phyloP scores from a whole-genome alignment of 2,329 filamentous ascomycete genomes.

The Clarireedia sp. region DNA sequence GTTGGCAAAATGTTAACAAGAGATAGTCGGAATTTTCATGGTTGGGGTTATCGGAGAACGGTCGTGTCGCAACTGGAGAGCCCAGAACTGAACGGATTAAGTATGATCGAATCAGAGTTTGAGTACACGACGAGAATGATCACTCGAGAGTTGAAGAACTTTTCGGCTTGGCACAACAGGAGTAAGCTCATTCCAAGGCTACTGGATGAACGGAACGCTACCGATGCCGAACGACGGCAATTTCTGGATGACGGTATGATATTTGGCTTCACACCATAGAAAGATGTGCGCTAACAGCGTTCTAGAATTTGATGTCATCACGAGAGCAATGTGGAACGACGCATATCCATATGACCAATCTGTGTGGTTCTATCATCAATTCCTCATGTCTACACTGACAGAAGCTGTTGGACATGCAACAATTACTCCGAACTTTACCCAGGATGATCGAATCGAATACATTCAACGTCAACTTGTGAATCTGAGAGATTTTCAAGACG shows the following conservation, averaged over 20 bases:
- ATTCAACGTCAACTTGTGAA: slow-evolving; percentile 64
- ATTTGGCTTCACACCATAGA: background rate
- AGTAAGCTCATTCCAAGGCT: slow-evolving; percentile 74
- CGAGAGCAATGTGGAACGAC: slow-evolving; percentile 57
- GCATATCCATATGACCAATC: slow-evolving; percentile 92
- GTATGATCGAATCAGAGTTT: slow-evolving; percentile 74
- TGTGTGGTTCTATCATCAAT: slow-evolving; percentile 95
- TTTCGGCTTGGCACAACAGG: slow-evolving; percentile 92
- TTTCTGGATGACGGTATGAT: slow-evolving; percentile 63
- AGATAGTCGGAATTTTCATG: slow-evolving; percentile 90
- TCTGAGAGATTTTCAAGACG: slow-evolving; percentile 57
- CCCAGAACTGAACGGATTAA: slow-evolving; percentile 40
- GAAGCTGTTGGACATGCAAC: slow-evolving; percentile 41
- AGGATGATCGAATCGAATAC: slow-evolving; percentile 55
- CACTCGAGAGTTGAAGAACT: slow-evolving; percentile 77
- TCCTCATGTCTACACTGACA: slow-evolving; percentile 63
- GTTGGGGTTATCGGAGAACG: slow-evolving; percentile 82
- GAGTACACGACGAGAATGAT: slow-evolving; percentile 90
- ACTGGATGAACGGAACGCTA: slow-evolving; percentile 61
- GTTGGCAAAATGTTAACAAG: slow-evolving; percentile 80
- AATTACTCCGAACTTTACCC: slow-evolving; percentile 57
- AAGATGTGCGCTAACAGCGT: slow-evolving; percentile 13
- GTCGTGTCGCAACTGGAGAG: slow-evolving; percentile 72
- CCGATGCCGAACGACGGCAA: slow-evolving; percentile 50
- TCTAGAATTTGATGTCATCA: slow-evolving; percentile 65